These are phyloP conservation scores for Trichosporon asahii DNA, from an alignment of 1,284 basidiomycete genomes.

Conservation along the genomic window DNA sequence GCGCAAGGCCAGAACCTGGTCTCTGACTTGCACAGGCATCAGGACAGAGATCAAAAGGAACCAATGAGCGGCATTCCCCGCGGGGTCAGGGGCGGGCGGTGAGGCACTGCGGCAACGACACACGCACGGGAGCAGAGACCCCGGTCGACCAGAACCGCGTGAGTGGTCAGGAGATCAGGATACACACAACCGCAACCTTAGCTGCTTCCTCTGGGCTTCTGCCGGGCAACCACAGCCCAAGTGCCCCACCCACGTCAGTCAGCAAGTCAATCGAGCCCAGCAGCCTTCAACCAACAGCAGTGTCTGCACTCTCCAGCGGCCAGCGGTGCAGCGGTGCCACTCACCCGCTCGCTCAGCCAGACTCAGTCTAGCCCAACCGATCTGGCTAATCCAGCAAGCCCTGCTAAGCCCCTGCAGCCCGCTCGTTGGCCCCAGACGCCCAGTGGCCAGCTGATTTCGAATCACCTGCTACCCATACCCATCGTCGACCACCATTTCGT, in stretches of 20 bases:
- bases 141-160: neutral
- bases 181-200: neutral
- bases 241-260: neutral
- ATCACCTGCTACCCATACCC: neutral
- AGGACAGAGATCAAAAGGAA: neutral
- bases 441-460: neutral
- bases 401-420: neutral
- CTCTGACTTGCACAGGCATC: neutral
- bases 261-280: neutral
- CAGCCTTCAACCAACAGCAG: neutral
- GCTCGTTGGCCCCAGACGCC: neutral
- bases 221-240: neutral
- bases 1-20: neutral
- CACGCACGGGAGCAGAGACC: neutral
- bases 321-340: neutral
- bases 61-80: conserved; percentile 7
- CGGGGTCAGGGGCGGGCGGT: neutral
- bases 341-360: neutral
- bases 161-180: conserved; percentile 4
- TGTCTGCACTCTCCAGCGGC: no score
- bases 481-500: neutral
- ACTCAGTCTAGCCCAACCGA: neutral
- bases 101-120: neutral
- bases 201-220: neutral
- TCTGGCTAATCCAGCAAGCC: neutral